Evolutionary conservation across 305 asterid genomes (phyloP), one percentile per base, ranked within the genome.

Genomic region (Fraxinus floribunda): DNA sequence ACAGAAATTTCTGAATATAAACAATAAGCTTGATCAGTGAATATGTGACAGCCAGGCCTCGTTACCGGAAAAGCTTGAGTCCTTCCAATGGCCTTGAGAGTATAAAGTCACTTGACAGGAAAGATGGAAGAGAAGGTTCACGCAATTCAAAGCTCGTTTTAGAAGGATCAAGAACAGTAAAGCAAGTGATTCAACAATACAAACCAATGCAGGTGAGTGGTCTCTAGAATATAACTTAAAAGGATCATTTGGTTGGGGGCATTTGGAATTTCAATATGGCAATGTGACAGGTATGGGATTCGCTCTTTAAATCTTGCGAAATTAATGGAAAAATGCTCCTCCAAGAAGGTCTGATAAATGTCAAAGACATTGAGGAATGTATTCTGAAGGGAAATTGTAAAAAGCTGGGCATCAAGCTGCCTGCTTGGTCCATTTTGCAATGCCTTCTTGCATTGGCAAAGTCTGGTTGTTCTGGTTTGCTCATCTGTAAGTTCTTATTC

Each of bases 301-400:
- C 97, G 94, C 94, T 95, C 83, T 95, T 93, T 86, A 91, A 88
- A 81, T 91, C 98, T 5, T 92, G 97, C 11, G 98, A 93, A 86
- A 82, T 84, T 34, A 90, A 93, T 34, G 96, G 98, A 3, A 91
- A 90, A 86, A 73, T 80, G 10, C 95, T 95, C 79, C 90, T 93
- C 3, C 91, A 44, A 8, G 97, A 93, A 84, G 97, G 97, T 29
- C 71, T 93, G 82, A 89, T 93, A 84, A 92, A 89, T 66, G 88
- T 86, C 32, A 84, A 90, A 84, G 98, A 95, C 85, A 86, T 95
- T 57, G 94, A 91, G 80, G 92, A 87, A 11, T 90, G 93, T 82
- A 88, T 95, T 34, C 87, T 90, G 10, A 90, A 87, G 81, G 98
- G 97, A 6, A 86, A 90, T 78, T 90, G 97, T 64, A 93, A 91